Evolutionary conservation across 306 rosid species (phyloP).

Genomic region (Luffa aegyptiaca): DNA sequence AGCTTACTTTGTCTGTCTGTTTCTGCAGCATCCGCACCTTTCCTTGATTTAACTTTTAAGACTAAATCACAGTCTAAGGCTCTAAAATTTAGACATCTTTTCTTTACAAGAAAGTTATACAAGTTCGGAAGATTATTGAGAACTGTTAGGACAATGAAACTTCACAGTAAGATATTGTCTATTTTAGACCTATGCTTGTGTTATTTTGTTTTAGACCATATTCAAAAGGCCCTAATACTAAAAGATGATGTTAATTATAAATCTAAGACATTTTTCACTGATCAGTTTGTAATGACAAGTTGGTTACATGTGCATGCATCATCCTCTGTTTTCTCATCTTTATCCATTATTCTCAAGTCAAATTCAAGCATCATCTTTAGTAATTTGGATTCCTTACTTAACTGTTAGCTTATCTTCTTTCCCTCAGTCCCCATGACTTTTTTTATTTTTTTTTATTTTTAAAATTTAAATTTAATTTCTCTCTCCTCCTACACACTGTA

Average conservation of each 20-base stretch:
- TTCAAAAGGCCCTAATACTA: not conserved
- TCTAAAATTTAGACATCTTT: not conserved
- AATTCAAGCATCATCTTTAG: not conserved
- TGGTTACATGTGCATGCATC: not conserved
- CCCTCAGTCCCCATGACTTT: not conserved
- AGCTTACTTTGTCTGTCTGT: not conserved
- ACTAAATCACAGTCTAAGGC: not conserved
- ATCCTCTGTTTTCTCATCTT: not conserved
- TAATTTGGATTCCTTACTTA: not conserved
- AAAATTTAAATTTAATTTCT: too few relatives aligned
- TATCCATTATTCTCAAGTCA: not conserved
- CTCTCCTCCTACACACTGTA: not conserved
- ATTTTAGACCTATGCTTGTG: not conserved
- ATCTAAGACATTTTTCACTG: not conserved
- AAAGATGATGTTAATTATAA: not conserved
- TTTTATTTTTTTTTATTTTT: not conserved
- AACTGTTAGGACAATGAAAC: not conserved
- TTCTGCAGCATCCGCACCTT: not conserved
- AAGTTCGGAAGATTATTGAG: not conserved
- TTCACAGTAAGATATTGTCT: not conserved
- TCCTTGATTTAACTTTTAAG: not conserved
- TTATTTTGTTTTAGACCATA: not conserved
- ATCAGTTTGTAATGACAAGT: not conserved
- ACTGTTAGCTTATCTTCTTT: not conserved
- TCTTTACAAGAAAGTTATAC: not conserved